Evolutionary conservation across 2,329 filamentous ascomycete genomes (phyloP).

Genomic region (Trichophyton schoenleinii): DNA sequence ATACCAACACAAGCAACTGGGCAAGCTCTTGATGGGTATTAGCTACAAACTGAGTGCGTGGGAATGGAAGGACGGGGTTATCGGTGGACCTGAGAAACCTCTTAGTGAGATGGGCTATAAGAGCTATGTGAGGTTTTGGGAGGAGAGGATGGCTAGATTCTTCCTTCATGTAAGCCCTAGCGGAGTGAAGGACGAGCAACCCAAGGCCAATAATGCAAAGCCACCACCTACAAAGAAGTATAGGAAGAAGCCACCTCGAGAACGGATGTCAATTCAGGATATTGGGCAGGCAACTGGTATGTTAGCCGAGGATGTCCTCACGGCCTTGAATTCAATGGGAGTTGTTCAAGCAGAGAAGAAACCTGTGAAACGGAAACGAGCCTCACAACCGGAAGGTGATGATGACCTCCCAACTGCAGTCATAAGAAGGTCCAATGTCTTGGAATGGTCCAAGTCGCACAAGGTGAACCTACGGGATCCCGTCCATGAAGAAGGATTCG

Average conservation of each 20-base stretch:
- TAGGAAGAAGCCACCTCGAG: slow-evolving; percentile 32
- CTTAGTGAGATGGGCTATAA: slow-evolving; percentile 72
- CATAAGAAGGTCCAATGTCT: slow-evolving; percentile 47
- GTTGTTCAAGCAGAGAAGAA: slow-evolving; percentile 44
- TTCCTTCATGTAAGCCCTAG: slow-evolving; percentile 31
- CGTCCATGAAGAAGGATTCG: slow-evolving; percentile 64
- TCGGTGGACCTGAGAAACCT: slow-evolving; percentile 89
- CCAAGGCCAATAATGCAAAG: slow-evolving; percentile 10
- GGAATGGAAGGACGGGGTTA: slow-evolving; percentile 51
- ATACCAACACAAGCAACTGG: slow-evolving; percentile 83
- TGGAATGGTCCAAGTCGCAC: slow-evolving; percentile 54
- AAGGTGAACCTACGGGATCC: slow-evolving; percentile 51
- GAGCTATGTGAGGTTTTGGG: slow-evolving; percentile 79
- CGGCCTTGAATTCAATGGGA: slow-evolving; percentile 67
- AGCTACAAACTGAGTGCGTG: slow-evolving; percentile 83
- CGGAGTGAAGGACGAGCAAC: slow-evolving; percentile 7
- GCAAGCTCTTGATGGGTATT: slow-evolving; percentile 77
- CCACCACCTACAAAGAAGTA: slow-evolving; percentile 20
- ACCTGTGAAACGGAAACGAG: slow-evolving; percentile 42
- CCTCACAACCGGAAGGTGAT: slow-evolving; percentile 13
- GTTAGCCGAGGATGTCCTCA: slow-evolving; percentile 67
- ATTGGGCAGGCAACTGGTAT: slow-evolving; percentile 75
- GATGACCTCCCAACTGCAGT: slow-evolving; percentile 25
- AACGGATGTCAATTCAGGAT: slow-evolving; percentile 53
- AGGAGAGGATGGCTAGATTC: slow-evolving; percentile 64